Percentiles rank a stretch among this genome's conserved stretches.
These are phyloP conservation scores for Phytomonas sp. DNA, from an alignment of 208 protist genomes.

Conservation along the genomic window DNA sequence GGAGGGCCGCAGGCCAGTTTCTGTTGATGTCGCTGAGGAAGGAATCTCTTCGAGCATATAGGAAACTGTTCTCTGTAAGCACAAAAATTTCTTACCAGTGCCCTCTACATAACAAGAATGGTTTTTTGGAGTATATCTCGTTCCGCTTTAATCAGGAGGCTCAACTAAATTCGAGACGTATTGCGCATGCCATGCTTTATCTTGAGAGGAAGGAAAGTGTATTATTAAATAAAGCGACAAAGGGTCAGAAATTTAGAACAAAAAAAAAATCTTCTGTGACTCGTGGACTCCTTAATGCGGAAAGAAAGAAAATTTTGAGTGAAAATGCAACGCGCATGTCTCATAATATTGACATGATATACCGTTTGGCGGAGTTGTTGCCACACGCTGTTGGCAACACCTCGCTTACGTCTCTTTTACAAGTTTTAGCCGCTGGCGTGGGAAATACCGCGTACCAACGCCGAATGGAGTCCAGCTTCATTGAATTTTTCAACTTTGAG, in stretches of 20 bases:
- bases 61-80: conserved; percentile 31
- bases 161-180: conserved; percentile 27
- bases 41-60: conserved; percentile 44
- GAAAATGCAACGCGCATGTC: conserved; percentile 50
- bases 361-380: conserved; percentile 24
- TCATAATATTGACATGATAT: conserved; percentile 38
- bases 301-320: conserved; percentile 17
- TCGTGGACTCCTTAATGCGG: no score
- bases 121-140: conserved; percentile 39
- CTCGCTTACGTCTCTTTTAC: conserved; percentile 61
- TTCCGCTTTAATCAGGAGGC: conserved; percentile 31
- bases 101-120: conserved; percentile 32
- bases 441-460: conserved; percentile 59
- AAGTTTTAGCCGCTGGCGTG: conserved; percentile 59
- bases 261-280: conserved; percentile 3
- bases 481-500: conserved; percentile 46
- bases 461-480: conserved; percentile 42
- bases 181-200: conserved; percentile 15
- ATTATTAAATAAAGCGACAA: neutral
- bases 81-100: conserved; percentile 27
- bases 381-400: conserved; percentile 29
- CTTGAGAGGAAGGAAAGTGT: conserved; percentile 12
- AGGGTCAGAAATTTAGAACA: neutral
- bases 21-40: conserved; percentile 30
- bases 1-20: no score